Conservation (phyloP, 2,329 filamentous ascomycete genomes). For the Zymoseptoria passerinii region DNA sequence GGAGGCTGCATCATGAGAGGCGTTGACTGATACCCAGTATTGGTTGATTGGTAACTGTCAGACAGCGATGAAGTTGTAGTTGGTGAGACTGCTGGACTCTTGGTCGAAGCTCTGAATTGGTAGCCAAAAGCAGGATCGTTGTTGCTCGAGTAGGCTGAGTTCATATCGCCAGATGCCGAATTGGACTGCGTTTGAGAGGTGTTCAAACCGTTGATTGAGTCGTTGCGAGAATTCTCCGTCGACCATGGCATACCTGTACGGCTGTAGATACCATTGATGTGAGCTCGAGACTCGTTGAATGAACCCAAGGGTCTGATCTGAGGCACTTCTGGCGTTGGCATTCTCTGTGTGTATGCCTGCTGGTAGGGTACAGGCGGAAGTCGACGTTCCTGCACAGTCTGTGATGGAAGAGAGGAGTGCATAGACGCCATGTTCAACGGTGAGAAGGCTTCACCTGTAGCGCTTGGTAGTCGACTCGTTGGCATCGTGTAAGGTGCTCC, state of each 20-base stretch:
- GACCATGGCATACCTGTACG: slow-evolving; percentile 27
- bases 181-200: slow-evolving; percentile 3
- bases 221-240: slow-evolving; percentile 11
- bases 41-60: slow-evolving; percentile 15
- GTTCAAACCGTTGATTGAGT: slow-evolving; percentile 5
- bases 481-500: slow-evolving; percentile 11
- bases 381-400: slow-evolving; percentile 26
- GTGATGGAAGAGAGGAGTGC: slow-evolving; percentile 27
- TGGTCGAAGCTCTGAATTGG: slow-evolving; percentile 19
- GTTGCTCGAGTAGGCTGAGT: background rate
- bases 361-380: slow-evolving; percentile 23
- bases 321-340: slow-evolving; percentile 15
- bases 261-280: slow-evolving; percentile 24
- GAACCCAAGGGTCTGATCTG: slow-evolving; percentile 21
- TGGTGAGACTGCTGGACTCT: slow-evolving; percentile 21
- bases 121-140: slow-evolving; percentile 18
- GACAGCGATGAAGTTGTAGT: slow-evolving; percentile 12
- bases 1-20: slow-evolving; percentile 18
- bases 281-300: slow-evolving; percentile 17
- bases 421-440: slow-evolving; percentile 29
- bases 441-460: slow-evolving; percentile 23
- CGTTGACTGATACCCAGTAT: background rate
- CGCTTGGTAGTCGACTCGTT: slow-evolving; percentile 20
- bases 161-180: background rate
- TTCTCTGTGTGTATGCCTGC: slow-evolving; percentile 11